Percentiles rank a stretch among this genome's conserved stretches.
phyloP scores from a whole-genome alignment of 73 alveolate species.

The Paramecium caudatum region DNA sequence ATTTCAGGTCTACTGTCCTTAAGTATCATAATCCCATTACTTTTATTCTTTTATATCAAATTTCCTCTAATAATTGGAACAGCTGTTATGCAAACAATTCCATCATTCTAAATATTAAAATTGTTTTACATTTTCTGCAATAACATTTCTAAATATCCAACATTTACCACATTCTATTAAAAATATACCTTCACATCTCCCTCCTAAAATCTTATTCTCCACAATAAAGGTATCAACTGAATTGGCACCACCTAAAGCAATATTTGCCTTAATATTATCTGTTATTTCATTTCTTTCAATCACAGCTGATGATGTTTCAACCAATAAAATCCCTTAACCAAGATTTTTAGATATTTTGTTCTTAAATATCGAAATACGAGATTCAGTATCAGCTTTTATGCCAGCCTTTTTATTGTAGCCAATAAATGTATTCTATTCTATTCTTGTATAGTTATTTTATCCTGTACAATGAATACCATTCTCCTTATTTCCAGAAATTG shows the following conservation, averaged over 20 bases:
- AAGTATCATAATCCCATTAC: slow-evolving; percentile 73
- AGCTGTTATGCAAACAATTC: slow-evolving; percentile 74
- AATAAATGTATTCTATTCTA: slow-evolving; percentile 84
- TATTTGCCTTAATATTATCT: slow-evolving; percentile 95
- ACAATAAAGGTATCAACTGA: slow-evolving; percentile 90
- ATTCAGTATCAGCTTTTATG: slow-evolving; percentile 88
- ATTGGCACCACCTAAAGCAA: slow-evolving; percentile 96
- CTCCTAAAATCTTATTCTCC: slow-evolving; percentile 88
- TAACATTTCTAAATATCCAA: slow-evolving; percentile 88
- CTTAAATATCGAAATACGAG: slow-evolving; percentile 85
- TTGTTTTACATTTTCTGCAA: slow-evolving; percentile 85
- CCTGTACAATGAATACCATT: slow-evolving; percentile 96
- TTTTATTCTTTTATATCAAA: slow-evolving; percentile 58
- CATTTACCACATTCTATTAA: slow-evolving; percentile 91
- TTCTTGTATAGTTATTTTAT: slow-evolving; percentile 84
- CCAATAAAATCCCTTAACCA: slow-evolving; percentile 94
- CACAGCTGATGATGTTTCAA: slow-evolving; percentile 93
- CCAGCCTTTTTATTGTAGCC: slow-evolving; percentile 95
- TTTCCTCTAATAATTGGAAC: slow-evolving; percentile 48
- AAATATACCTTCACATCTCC: slow-evolving; percentile 97
- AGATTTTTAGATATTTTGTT: slow-evolving; percentile 90
- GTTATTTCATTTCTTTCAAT: slow-evolving; percentile 93
- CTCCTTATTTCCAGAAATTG: slow-evolving; percentile 88
- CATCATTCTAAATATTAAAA: slow-evolving; percentile 52
- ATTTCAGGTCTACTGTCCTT: slow-evolving; percentile 75